phyloP scores from a whole-genome alignment of 1,284 basidiomycete genomes.

The Sporisorium iseilematis-ciliati region DNA sequence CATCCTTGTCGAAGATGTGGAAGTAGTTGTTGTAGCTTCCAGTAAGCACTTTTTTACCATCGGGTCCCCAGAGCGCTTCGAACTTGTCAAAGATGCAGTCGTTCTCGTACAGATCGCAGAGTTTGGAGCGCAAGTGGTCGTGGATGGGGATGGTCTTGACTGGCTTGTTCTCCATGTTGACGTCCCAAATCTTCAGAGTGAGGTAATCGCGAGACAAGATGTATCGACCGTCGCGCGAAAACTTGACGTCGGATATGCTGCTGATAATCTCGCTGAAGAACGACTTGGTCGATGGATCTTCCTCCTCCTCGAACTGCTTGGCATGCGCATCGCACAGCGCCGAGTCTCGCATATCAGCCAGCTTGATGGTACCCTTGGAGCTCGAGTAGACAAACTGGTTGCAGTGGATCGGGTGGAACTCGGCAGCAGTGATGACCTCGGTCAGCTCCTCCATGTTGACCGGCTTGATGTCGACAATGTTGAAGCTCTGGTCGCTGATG shows the following conservation, averaged over 20 bases:
- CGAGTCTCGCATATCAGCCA: constrained; percentile 99
- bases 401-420: constrained; percentile 98
- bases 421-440: constrained; percentile 98
- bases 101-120: constrained; percentile 99
- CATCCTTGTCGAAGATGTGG: constrained; percentile 97
- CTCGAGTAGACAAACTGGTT: constrained; percentile 99
- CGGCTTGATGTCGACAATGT: constrained; percentile 99
- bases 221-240: constrained; percentile 95
- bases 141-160: constrained; percentile 99
- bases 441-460: constrained; percentile 99
- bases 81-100: constrained; percentile 99
- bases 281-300: constrained; percentile 95
- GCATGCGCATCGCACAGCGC: constrained; percentile 96
- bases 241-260: constrained; percentile 99
- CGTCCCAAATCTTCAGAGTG: constrained; percentile 98
- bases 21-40: constrained; percentile 99
- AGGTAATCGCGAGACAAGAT: constrained; percentile 97
- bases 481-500: constrained; percentile 99
- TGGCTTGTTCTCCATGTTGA: constrained; percentile 98
- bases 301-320: constrained; percentile 85
- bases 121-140: constrained; percentile 94
- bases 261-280: constrained; percentile 99
- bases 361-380: constrained; percentile 99
- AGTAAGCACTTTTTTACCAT: constrained; percentile 73
- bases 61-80: constrained; percentile 72